phyloP scores from a whole-genome alignment of 2,329 filamentous ascomycete genomes.

The Penicillium digitatum region DNA sequence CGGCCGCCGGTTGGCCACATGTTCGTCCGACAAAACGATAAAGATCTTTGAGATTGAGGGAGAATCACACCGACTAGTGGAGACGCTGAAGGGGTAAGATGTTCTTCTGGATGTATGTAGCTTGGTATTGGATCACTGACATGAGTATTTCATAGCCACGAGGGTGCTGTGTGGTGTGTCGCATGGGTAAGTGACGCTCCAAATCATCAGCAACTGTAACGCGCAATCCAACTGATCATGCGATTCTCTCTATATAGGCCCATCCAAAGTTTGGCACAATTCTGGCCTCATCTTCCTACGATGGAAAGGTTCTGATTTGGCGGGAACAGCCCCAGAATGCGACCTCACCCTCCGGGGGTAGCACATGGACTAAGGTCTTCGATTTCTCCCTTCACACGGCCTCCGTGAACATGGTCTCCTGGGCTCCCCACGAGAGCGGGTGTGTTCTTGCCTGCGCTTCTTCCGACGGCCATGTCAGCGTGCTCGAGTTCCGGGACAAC shows the following conservation, averaged over 20 bases:
- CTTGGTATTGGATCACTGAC: slow-evolving; percentile 7
- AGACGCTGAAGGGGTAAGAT: slow-evolving; percentile 85
- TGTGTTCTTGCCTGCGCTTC: slow-evolving; percentile 93
- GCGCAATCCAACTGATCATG: slow-evolving; percentile 9
- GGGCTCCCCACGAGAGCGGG: slow-evolving; percentile 94
- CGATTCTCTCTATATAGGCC: slow-evolving; percentile 47
- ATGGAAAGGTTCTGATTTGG: slow-evolving; percentile 98
- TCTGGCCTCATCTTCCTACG: slow-evolving; percentile 89
- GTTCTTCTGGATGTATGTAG: neutral
- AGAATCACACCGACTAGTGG: slow-evolving; percentile 80
- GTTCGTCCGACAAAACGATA: slow-evolving; percentile 96
- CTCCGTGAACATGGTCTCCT: slow-evolving; percentile 92
- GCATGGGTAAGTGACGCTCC: slow-evolving; percentile 63
- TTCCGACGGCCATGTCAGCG: slow-evolving; percentile 86
- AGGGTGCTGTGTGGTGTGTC: slow-evolving; percentile 96
- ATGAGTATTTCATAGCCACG: slow-evolving; percentile 60
- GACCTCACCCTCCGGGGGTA: slow-evolving; percentile 42
- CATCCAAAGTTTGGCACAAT: slow-evolving; percentile 99
- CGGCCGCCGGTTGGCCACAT: slow-evolving; percentile 90
- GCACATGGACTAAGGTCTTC: slow-evolving; percentile 79
- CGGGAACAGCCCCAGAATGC: slow-evolving; percentile 64
- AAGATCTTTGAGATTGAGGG: slow-evolving; percentile 99
- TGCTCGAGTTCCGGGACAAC: slow-evolving; percentile 96
- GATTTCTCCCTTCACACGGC: slow-evolving; percentile 92
- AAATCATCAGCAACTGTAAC: neutral